phyloP scores from a whole-genome alignment of 2,329 filamentous ascomycete genomes.

The Paradendryphiella salina region DNA sequence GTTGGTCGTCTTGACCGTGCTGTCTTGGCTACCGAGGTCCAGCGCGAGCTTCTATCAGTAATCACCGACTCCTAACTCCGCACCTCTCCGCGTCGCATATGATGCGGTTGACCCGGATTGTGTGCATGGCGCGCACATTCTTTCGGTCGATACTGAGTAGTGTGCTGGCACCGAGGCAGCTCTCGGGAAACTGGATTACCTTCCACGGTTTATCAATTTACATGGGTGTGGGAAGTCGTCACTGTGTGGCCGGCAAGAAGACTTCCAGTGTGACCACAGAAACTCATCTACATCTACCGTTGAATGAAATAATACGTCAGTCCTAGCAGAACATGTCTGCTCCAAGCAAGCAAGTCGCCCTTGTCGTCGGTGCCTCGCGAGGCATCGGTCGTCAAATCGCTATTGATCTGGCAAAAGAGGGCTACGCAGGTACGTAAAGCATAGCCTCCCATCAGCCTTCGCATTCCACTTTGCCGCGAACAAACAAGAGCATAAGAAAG shows the following conservation, averaged over 20 bases:
- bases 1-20: constrained; percentile 6
- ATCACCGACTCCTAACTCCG: constrained; percentile 16
- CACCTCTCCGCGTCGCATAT: background rate
- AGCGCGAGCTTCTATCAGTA: constrained; percentile 22
- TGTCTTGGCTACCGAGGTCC: constrained; percentile 35
- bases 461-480: background rate
- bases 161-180: background rate
- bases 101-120: constrained; percentile 8
- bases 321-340: constrained; percentile 10
- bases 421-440: constrained; percentile 64
- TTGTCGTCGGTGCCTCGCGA: constrained; percentile 75
- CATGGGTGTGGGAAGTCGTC: too few relatives aligned
- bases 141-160: background rate
- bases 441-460: background rate
- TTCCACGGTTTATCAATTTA: background rate
- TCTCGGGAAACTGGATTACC: constrained; percentile 5
- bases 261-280: too few relatives aligned
- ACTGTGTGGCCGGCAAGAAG: too few relatives aligned
- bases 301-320: background rate
- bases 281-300: background rate
- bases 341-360: constrained; percentile 59
- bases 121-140: background rate
- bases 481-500: background rate
- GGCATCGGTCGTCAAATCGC: constrained; percentile 82
- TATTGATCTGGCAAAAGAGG: constrained; percentile 71